Evolutionary conservation across 1,284 basidiomycete genomes (phyloP).

Genomic region (Lentinula novae-zelandiae): DNA sequence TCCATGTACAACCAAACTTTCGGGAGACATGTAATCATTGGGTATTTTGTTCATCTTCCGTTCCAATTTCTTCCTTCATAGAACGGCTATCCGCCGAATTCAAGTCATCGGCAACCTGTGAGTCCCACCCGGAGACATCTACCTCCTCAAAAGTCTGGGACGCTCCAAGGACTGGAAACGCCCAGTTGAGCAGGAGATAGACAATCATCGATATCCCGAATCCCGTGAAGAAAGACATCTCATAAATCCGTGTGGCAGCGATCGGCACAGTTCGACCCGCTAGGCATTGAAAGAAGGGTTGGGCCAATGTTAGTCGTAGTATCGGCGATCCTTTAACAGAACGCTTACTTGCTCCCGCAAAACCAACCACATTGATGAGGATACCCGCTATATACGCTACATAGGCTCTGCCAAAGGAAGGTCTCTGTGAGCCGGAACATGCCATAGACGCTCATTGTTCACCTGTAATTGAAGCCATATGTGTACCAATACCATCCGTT

Average conservation of each 20-base stretch:
- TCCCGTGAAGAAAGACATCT: slow-evolving; percentile 78
- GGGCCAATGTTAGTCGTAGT: slow-evolving; percentile 18
- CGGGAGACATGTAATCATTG: background rate
- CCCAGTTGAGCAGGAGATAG: slow-evolving; percentile 56
- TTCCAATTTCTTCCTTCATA: background rate
- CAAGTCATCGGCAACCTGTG: background rate
- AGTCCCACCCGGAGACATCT: slow-evolving; percentile 42
- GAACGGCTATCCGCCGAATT: background rate
- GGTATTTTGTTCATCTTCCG: background rate
- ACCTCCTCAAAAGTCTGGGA: slow-evolving; percentile 54
- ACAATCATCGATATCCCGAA: slow-evolving; percentile 65
- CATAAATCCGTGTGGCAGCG: slow-evolving; percentile 65
- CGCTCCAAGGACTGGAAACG: slow-evolving; percentile 57
- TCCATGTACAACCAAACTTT: background rate
- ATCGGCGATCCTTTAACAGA: slow-evolving; percentile 28
- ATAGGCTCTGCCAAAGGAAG: slow-evolving; percentile 47
- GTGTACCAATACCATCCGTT: slow-evolving; percentile 78
- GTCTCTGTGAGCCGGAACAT: no score
- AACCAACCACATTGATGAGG: slow-evolving; percentile 78
- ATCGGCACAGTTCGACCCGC: slow-evolving; percentile 57
- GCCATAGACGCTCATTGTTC: background rate
- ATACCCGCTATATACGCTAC: slow-evolving; percentile 74
- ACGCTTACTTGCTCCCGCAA: slow-evolving; percentile 54
- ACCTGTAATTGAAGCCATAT: slow-evolving; percentile 72
- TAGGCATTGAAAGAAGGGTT: slow-evolving; percentile 22